Base-by-base conservation (phyloP, 1,284 basidiomycete species). In the Dichomitus squalens region DNA sequence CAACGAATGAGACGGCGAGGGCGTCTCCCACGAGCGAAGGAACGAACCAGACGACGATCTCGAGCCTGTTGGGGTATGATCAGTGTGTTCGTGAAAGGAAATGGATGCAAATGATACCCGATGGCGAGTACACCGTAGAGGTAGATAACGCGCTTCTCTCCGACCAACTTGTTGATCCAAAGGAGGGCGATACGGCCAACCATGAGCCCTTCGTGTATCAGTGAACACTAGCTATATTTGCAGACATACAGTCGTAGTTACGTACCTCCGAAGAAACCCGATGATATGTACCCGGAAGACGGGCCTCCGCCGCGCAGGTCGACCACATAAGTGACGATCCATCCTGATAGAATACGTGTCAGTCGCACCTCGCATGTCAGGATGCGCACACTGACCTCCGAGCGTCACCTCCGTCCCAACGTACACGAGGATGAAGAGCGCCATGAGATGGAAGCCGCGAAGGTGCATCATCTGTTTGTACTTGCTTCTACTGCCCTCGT, bases 21-120 rank as follows among this genome's bases (percentile, higher is more conserved):
- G 82, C 84, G 41, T 75, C 77, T 35, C 77, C 79, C 33, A 85
- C 73, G 44, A 87, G 71, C 7, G 78, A 82, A 0, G 83, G 84
- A 0, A 84, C 81, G 23, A 85, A 72, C 86, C 86, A 87, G 31
- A 87, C 72, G 31, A 84, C 70, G 49, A 87, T 64, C 60, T 87
- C 82, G 31, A 86, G 70, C 18, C 80, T 82, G 54, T 20, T n/a
- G 6, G 12, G 21, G 23, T 20, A 33, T 25, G 7, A 20, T 38
- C 21, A 47, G 49, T 35, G 31, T 18, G n/a, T n/a, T n/a, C n/a
- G n/a, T n/a, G n/a, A n/a, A n/a, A n/a, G n/a, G n/a, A n/a, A n/a
- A n/a, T n/a, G n/a, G n/a, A n/a, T n/a, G n/a, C n/a, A n/a, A n/a
- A n/a, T n/a, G n/a, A n/a, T 53, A 75, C 74, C 51, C 69, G 12